Conservation (phyloP, 2,329 filamentous ascomycete genomes). For the Trichoderma koningiopsis region DNA sequence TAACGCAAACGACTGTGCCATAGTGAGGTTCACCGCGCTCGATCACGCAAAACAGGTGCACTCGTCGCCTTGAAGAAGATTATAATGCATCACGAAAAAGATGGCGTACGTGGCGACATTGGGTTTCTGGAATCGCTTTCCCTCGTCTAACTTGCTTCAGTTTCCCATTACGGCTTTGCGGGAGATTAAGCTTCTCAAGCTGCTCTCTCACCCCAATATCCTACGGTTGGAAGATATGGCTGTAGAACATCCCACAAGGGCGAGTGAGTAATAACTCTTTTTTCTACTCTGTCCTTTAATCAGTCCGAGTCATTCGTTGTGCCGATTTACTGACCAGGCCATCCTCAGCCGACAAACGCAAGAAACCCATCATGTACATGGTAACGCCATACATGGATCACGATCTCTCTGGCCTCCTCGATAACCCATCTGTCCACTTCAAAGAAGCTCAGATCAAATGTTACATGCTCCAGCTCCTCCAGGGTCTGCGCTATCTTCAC, state of each 20-base stretch:
- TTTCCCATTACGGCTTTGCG: conserved; percentile 98
- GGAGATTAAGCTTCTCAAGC: conserved; percentile 96
- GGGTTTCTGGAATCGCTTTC: background rate
- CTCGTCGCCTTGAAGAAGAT: conserved; percentile 96
- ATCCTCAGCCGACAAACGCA: conserved; percentile 69
- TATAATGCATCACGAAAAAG: conserved; percentile 98
- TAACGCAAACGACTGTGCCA: conserved; percentile 37
- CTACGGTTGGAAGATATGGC: conserved; percentile 93
- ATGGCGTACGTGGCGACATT: conserved; percentile 64
- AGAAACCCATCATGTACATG: conserved; percentile 93
- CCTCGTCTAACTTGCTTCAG: conserved; percentile 42
- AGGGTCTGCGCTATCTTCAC: conserved; percentile 88
- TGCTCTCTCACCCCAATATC: conserved; percentile 89
- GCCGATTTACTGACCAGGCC: background rate
- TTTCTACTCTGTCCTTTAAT: background rate
- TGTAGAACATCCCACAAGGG: conserved; percentile 72
- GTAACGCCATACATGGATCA: conserved; percentile 99
- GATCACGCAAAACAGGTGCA: conserved; percentile 71
- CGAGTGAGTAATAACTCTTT: conserved; percentile 49
- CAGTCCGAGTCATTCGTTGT: background rate
- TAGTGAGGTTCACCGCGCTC: conserved; percentile 85
- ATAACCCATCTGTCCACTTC: conserved; percentile 88
- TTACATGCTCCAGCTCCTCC: conserved; percentile 90
- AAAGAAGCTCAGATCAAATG: conserved; percentile 94
- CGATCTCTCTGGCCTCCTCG: conserved; percentile 93